Evolutionary conservation across 1,139 yeast genomes (phyloP), one percentile per base, ranked within the genome.

Genomic region (Wickerhamomyces sp.): DNA sequence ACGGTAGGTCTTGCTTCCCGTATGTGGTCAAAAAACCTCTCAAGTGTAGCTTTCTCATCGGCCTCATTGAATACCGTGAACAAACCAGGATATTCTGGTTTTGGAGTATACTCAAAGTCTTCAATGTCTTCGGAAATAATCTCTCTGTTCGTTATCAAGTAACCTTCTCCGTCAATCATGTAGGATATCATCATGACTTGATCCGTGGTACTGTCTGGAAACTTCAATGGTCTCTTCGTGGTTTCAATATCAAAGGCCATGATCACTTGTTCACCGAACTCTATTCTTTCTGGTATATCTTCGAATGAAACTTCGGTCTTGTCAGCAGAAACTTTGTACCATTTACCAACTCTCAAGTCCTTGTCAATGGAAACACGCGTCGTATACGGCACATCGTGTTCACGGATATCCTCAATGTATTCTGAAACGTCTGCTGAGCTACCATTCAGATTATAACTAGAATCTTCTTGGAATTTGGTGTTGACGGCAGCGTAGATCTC

Each of bases 131-230:
- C 85, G 3, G 95, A 79, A 25, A 93, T 89, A 47, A 93, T 87
- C 49, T 89, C 96, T 52, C 99, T 66, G 55, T 93, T 93, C 10
- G 97, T 93, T 44, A 93, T 93, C 25, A 93, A 66, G 54, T 65
- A 93, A 28, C 99, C 99, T 49, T 87, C 95, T 6, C 98, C 98
- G 55, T 93, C 98, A 41, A 93, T 88, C 98, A 93, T 93, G 59
- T 93, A 93, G 3, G 98, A 93, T 38, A 93, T 91, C 98, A 93
- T 93, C 97, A 93, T 93, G 30, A 93, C 74, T 59, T 87, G 95
- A 62, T 93, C 99, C n/a, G 84, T 69, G 16, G 83, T 69, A 5
- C 96, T 75, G 53, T 87, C 98, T 0, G 99, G 99, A 47, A 93
- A 93, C 55, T 93, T 93, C 39, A 93, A 70, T 1, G 98, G 97